Base-by-base conservation (phyloP, 768 basidiomycete genomes). In the Suillus weaverae region DNA sequence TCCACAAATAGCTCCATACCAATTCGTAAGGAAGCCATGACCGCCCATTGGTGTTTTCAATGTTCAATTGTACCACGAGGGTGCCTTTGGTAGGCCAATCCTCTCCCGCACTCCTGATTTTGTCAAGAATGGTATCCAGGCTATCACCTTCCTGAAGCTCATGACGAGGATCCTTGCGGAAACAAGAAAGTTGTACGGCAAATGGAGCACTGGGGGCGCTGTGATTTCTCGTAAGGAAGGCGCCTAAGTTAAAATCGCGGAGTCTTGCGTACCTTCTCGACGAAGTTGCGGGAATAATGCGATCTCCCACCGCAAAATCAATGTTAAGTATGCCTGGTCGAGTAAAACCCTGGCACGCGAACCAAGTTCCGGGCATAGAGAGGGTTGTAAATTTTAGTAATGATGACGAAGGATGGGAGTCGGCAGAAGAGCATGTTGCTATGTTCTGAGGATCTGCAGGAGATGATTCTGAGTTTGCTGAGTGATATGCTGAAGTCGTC, bases 41-140 rank as follows among this genome's bases (percentile, higher is more conserved):
- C 65, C 73, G 77, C 46, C 74, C 77, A 26, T 71, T 67, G 8
- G 67, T 64, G 9, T 70, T 70, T 2, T 69, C 74, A 5, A 77
- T 77, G 68, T 86, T 86, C 60, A 85, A 73, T 63, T 80, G 76
- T 36, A 86, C 70, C 46, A 84, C 74, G 26, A 86, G 68, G 33
- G 76, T 75, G 44, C 84, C 85, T 55, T 76, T 74, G 41, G 69
- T 63, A 53, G 85, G 85, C 85, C 85, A 86, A 48, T 64, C 63
- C 43, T 61, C 56, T 35, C 62, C 72, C 32, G 22, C 57, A 10
- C 54, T 53, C 8, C 62, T 36, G n/a, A 68, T 20, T 7, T 69
- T 63, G 30, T 68, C 50, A 22, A 62, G 61, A 2, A 53, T 51
- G 5, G 48, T 20, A 5, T 32, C 63, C 8, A 8, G 2, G 51